Conservation (phyloP, 177 flowering plant genomes). For the Telopea speciosissima region DNA sequence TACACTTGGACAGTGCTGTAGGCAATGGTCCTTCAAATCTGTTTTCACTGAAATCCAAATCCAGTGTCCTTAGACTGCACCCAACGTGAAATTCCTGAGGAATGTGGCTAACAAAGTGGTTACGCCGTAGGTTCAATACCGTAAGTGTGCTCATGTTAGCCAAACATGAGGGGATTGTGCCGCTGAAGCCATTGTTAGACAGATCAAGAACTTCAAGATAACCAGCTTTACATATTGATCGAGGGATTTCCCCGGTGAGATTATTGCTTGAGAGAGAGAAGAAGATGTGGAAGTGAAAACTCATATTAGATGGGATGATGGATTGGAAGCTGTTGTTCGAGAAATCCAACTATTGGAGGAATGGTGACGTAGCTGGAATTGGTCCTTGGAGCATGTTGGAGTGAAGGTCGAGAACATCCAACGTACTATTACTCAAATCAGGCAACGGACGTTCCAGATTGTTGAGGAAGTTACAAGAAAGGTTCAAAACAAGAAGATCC, state of each 20-base stretch:
- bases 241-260: not conserved
- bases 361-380: conserved; percentile 26
- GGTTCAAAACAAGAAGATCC: conserved; percentile 26
- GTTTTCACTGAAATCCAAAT: not conserved
- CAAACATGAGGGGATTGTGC: not conserved
- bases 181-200: not conserved
- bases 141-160: not conserved
- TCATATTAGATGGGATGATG: not conserved
- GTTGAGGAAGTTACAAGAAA: conserved; percentile 40
- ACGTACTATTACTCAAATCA: not conserved
- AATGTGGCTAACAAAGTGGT: not conserved
- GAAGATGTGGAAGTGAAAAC: not conserved
- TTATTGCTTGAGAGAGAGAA: not conserved
- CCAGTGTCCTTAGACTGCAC: not conserved
- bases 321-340: conserved; percentile 48
- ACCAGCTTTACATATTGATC: not conserved
- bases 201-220: not conserved
- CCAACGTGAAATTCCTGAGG: not conserved
- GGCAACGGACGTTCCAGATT: conserved; percentile 18
- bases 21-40: conserved; percentile 3
- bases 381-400: conserved; percentile 46
- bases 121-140: not conserved
- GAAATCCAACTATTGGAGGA: conserved; percentile 34
- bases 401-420: conserved; percentile 39
- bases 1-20: not conserved